Percentiles rank a stretch among this genome's conserved stretches.
These are phyloP conservation scores for Lipomyces spencermartinsiae DNA, from an alignment of 805 yeast species.

Conservation along the genomic window DNA sequence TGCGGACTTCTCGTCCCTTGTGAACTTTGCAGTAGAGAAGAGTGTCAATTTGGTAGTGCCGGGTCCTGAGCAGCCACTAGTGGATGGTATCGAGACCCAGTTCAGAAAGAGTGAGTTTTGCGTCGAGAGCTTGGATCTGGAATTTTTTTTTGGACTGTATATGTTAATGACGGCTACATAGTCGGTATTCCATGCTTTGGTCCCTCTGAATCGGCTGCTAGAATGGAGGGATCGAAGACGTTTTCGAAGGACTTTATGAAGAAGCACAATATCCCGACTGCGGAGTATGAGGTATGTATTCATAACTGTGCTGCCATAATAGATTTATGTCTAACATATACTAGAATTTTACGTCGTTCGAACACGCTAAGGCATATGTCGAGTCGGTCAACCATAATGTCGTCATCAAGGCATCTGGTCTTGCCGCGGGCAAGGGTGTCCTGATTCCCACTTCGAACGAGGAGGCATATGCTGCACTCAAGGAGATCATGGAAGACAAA, in stretches of 20 bases:
- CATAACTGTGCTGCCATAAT: background rate
- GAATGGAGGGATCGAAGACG: constrained; percentile 96
- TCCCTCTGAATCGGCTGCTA: constrained; percentile 89
- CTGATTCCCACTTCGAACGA: constrained; percentile 82
- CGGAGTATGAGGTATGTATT: constrained; percentile 61
- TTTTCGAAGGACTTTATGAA: constrained; percentile 94
- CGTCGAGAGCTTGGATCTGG: background rate
- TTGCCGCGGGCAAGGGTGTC: constrained; percentile 99
- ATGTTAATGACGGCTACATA: background rate
- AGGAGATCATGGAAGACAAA: constrained; percentile 85
- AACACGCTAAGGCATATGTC: constrained; percentile 75
- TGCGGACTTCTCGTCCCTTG: constrained; percentile 71
- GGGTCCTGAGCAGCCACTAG: constrained; percentile 99
- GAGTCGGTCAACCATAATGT: constrained; percentile 69
- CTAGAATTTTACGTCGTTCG: constrained; percentile 73
- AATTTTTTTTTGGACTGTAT: background rate
- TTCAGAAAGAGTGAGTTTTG: constrained; percentile 56
- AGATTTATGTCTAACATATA: background rate
- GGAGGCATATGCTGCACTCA: constrained; percentile 85
- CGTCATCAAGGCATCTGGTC: constrained; percentile 95
- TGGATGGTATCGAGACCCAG: constrained; percentile 81
- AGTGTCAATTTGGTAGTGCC: constrained; percentile 80
- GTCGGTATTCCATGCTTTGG: constrained; percentile 97
- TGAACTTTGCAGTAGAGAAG: constrained; percentile 73
- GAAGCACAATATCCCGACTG: constrained; percentile 91